Conservation (phyloP, 2,329 filamentous ascomycete species). For the Corynespora cassiicola region DNA sequence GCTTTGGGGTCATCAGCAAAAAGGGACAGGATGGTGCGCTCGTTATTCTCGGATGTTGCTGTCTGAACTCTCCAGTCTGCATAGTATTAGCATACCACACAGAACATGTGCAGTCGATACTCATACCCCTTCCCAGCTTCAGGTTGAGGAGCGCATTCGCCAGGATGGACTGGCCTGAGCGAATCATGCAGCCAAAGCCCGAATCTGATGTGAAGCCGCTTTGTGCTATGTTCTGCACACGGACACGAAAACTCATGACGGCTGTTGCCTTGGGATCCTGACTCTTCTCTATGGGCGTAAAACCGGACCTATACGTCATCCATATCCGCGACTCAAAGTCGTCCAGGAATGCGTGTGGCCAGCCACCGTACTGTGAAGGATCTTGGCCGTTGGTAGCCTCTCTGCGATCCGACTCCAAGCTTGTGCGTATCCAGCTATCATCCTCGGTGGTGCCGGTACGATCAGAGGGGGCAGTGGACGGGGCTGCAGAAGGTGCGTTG, state of each 20-base stretch:
- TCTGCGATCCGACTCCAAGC: slow-evolving; percentile 75
- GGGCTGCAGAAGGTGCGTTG: slow-evolving; percentile 16
- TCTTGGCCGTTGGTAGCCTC: slow-evolving; percentile 42
- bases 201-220: slow-evolving; percentile 89
- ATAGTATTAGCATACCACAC: slow-evolving; percentile 3
- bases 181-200: slow-evolving; percentile 99
- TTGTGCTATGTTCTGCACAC: slow-evolving; percentile 82
- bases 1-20: slow-evolving; percentile 89
- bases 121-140: slow-evolving; percentile 76
- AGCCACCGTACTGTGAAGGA: slow-evolving; percentile 61
- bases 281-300: slow-evolving; percentile 80
- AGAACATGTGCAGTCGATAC: background rate
- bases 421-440: slow-evolving; percentile 68
- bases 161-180: slow-evolving; percentile 90
- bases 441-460: slow-evolving; percentile 33
- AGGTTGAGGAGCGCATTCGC: slow-evolving; percentile 82
- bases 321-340: slow-evolving; percentile 94
- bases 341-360: slow-evolving; percentile 85
- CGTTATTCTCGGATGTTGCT: slow-evolving; percentile 58
- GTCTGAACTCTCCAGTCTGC: slow-evolving; percentile 76
- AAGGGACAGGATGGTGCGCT: slow-evolving; percentile 74
- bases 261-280: slow-evolving; percentile 73
- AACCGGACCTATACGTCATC: slow-evolving; percentile 95
- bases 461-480: slow-evolving; percentile 30
- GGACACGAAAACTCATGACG: slow-evolving; percentile 81